phyloP scores from a whole-genome alignment of 345 rosid species.

The Raphanus sativus region DNA sequence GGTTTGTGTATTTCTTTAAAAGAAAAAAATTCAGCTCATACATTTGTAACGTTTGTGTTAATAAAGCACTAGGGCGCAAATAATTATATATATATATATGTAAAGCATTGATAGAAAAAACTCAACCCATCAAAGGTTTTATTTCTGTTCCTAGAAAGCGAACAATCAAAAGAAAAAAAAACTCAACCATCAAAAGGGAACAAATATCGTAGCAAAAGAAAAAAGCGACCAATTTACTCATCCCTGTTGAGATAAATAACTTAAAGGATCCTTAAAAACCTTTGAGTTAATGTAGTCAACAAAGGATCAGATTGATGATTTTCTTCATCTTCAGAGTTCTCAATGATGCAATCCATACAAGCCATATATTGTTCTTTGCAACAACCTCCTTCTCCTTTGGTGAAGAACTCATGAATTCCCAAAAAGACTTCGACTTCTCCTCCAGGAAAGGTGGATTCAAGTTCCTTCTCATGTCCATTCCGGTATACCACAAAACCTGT shows the following conservation, averaged over 20 bases:
- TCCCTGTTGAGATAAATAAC: neutral
- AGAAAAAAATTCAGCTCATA: neutral
- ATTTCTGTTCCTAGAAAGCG: too few relatives aligned
- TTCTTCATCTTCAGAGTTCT: neutral
- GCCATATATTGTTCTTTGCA: neutral
- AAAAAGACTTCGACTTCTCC: neutral
- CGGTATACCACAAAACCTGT: too few relatives aligned
- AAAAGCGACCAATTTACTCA: neutral
- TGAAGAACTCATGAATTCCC: neutral
- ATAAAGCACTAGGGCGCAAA: too few relatives aligned
- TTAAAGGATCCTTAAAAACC: neutral
- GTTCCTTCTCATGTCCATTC: too few relatives aligned
- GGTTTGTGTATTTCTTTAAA: neutral
- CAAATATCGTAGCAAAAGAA: too few relatives aligned
- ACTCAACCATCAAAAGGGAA: too few relatives aligned
- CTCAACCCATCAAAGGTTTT: neutral
- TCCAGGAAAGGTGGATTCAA: neutral
- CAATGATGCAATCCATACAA: neutral
- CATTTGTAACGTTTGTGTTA: conserved; percentile 30
- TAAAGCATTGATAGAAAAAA: too few relatives aligned
- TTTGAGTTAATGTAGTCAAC: neutral
- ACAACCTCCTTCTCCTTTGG: neutral
- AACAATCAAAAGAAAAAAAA: too few relatives aligned
- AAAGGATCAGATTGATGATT: neutral
- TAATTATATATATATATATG: too few relatives aligned